Evolutionary conservation across 495 filamentous ascomycete species (phyloP), one percentile per base, ranked within the genome.

Genomic region (Pseudomonodictys pantanalensis): DNA sequence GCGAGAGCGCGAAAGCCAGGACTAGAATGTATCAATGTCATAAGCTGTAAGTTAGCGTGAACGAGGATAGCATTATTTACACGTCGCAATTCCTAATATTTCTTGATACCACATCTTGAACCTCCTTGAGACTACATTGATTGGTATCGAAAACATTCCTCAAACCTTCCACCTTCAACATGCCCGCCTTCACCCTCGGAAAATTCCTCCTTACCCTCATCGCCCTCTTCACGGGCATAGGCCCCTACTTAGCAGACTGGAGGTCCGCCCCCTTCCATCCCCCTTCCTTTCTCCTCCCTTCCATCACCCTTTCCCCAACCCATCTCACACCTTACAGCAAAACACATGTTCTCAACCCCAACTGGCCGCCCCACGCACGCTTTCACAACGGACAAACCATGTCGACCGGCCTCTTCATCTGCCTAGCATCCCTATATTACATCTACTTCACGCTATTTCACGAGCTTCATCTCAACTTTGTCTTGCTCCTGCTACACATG

Each of bases 361-460:
- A 35, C 50, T 71, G 69, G 69, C 68, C 63, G 10, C 65, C 67
- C 30, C 69, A 72, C 53, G 69, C 66, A n/a, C 56, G 66, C 45
- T 71, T 71, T 62, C 68, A 73, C 62, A 69, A 71, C 49, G 69
- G 64, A 1, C 70, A 71, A 53, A 73, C 69, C 28, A 73, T 68
- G 68, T 35, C 15, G 18, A 30, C 60, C 7, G 67, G 67, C 22
- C 28, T 60, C 5, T 15, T 48, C 51, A 46, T 67, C 33, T 59
- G 54, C 39, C n/a, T 56, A 18, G 22, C 48, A 1, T 53, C 56
- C n/a, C 52, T 67, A 24, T 64, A 65, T 47, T 64, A 58, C 48
- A 24, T 52, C 33, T 22, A 60, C 51, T 15, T 50, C 20, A 18
- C 64, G 18, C 0, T 23, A 12, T 30, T 22, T 12, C 30, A 15